A percentile compares a stretch with the other conserved stretches of the same genome.
Conservation (phyloP, 176 grass and related monocot species). For the Triticum timopheevii region DNA sequence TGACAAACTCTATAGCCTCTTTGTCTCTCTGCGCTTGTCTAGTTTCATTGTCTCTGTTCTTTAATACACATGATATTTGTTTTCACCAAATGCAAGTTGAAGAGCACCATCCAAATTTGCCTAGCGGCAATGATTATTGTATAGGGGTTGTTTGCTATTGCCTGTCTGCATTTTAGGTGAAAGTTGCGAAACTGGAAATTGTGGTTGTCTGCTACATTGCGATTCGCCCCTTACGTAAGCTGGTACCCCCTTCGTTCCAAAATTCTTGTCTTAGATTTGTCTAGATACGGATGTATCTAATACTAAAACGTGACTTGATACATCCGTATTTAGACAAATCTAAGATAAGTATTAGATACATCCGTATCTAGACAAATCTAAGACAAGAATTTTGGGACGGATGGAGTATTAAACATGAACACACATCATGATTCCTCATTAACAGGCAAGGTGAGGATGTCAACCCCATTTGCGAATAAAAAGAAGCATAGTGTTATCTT, state of each 20-base stretch:
- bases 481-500: not conserved
- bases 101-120: not conserved
- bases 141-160: not conserved
- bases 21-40: not conserved
- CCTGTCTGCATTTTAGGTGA: not conserved
- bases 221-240: not conserved
- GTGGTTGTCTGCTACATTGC: not conserved
- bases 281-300: too few species aligned
- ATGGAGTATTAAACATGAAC: not conserved
- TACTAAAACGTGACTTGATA: too few species aligned
- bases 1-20: not conserved
- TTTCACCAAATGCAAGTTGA: not conserved
- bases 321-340: too few species aligned
- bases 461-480: not conserved
- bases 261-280: too few species aligned
- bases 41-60: not conserved
- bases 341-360: too few species aligned
- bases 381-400: too few species aligned
- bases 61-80: not conserved
- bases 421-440: not conserved
- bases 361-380: too few species aligned
- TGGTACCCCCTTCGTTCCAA: not conserved
- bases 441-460: not conserved
- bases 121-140: not conserved
- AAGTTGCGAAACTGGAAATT: not conserved